These are phyloP conservation scores for Penicillium sp. DNA, from an alignment of 2,329 filamentous ascomycete species.

Conservation along the genomic window DNA sequence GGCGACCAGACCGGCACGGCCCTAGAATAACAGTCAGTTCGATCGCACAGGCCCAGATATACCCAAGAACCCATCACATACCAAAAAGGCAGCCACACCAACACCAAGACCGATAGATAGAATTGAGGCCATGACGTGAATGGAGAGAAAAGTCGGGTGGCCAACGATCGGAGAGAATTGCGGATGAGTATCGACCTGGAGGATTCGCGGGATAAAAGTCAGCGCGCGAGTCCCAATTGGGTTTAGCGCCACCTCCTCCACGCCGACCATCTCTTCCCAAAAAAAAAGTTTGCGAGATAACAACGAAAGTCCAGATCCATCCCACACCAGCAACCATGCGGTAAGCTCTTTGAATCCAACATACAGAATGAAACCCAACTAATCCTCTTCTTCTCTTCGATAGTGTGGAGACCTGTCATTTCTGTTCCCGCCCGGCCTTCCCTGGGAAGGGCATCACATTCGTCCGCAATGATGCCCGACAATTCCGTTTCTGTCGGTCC, in stretches of 20 bases:
- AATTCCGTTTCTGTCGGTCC: constrained; percentile 69
- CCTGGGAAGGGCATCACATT: constrained; percentile 69
- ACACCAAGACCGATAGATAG: constrained; percentile 51
- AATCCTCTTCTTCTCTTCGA: not conserved
- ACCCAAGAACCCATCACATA: constrained; percentile 50
- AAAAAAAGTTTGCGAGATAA: constrained; percentile 33
- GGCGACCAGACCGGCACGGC: constrained; percentile 88
- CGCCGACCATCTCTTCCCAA: constrained; percentile 25
- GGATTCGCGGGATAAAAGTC: constrained; percentile 43
- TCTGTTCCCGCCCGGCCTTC: constrained; percentile 71
- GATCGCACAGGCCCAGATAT: not conserved
- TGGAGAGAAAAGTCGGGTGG: constrained; percentile 4
- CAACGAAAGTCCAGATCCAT: constrained; percentile 20
- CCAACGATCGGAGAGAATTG: constrained; percentile 9
- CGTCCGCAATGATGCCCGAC: constrained; percentile 66
- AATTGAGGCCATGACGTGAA: constrained; percentile 47
- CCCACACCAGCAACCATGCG: constrained; percentile 32
- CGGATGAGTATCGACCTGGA: constrained; percentile 13
- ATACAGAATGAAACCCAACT: constrained; percentile 1
- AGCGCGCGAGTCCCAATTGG: constrained; percentile 37
- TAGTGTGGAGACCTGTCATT: constrained; percentile 67
- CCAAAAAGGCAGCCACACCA: constrained; percentile 73
- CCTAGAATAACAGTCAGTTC: constrained; percentile 56
- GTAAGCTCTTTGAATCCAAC: constrained; percentile 19
- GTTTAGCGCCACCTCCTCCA: constrained; percentile 41